Base-by-base conservation (phyloP, 345 rosid genomes). In the Aethionema arabicum region DNA sequence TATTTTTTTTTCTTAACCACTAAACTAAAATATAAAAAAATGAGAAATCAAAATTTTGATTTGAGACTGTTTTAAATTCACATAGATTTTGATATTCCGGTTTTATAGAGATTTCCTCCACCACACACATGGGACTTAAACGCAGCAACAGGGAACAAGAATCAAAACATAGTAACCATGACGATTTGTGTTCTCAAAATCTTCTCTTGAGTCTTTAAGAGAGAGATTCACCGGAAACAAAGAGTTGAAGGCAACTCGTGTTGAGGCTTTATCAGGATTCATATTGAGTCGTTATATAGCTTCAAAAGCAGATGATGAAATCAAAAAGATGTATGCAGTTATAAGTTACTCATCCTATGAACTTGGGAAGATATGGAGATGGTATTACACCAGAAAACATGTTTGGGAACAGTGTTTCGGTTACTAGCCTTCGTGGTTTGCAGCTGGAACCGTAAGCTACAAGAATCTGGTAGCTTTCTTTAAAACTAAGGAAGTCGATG, bases 251-350 rank as follows among this genome's bases (percentile, higher is more conserved):
- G 69, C 80, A 0, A 71, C 84, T 2, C 72, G 81, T 0, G 58
- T 81, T 10, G 80, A 81, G 41, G 82, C 78, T 15, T 56, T 79
- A 43, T 77, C 82, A 0, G 49, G 63, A 32, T 77, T 81, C 44
- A 71, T 81, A 29, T 81, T 79, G 80, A 74, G 61, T 32, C 76
- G 84, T 4, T 73, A 71, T 52, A 59, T 48, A 52, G 74, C 78
- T n/a, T 61, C 79, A 5, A 65, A 63, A 76, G 30, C 48, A 29
- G 55, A 57, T 11, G 45, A 44, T 21, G 12, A 45, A 53, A 42
- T 16, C 12, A 32, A 50, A 32, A 67, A 45, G 54, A 45, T 64
- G 11, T 66, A 61, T 49, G 12, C 67, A 31, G 6, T 81, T 48
- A 11, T 65, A 64, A 31, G 6, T 81, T 48, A 11, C 62, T 51